These are phyloP conservation scores for Daldinia caldariorum DNA, from an alignment of 495 filamentous ascomycete genomes.

Conservation along the genomic window DNA sequence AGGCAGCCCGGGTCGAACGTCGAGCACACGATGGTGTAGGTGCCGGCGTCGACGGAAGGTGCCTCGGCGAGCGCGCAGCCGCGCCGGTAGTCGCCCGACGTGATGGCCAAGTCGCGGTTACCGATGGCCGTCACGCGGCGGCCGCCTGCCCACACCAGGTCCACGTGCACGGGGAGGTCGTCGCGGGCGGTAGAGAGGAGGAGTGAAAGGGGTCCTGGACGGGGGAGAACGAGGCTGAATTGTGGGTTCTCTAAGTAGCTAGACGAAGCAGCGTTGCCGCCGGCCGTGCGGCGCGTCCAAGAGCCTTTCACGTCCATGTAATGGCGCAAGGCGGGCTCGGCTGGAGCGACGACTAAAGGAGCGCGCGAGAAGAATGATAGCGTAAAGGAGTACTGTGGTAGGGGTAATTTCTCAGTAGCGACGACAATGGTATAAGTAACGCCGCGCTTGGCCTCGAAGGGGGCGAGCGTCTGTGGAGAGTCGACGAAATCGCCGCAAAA, in stretches of 20 bases:
- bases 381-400: conserved; percentile 78
- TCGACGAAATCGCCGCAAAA: conserved; percentile 86
- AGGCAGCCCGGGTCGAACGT: conserved; percentile 84
- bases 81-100: conserved; percentile 84
- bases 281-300: conserved; percentile 84
- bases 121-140: conserved; percentile 72
- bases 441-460: conserved; percentile 68
- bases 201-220: conserved; percentile 68
- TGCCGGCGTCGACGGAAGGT: conserved; percentile 66
- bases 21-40: conserved; percentile 86
- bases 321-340: conserved; percentile 66
- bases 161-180: conserved; percentile 80
- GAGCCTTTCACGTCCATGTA: conserved; percentile 62
- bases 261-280: conserved; percentile 80
- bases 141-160: conserved; percentile 79
- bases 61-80: conserved; percentile 76
- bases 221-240: conserved; percentile 70
- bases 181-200: conserved; percentile 70
- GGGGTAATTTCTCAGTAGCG: conserved; percentile 77
- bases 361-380: conserved; percentile 78
- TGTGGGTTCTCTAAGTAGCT: conserved; percentile 87
- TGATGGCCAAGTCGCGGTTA: conserved; percentile 78
- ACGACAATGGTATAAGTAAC: conserved; percentile 80
- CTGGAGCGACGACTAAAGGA: conserved; percentile 66
- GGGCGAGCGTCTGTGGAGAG: conserved; percentile 88